Percentiles rank a stretch among this genome's conserved stretches.
Evolutionary conservation across 352 stramenopile species (phyloP).

Genomic region (Peronospora belbahrii): DNA sequence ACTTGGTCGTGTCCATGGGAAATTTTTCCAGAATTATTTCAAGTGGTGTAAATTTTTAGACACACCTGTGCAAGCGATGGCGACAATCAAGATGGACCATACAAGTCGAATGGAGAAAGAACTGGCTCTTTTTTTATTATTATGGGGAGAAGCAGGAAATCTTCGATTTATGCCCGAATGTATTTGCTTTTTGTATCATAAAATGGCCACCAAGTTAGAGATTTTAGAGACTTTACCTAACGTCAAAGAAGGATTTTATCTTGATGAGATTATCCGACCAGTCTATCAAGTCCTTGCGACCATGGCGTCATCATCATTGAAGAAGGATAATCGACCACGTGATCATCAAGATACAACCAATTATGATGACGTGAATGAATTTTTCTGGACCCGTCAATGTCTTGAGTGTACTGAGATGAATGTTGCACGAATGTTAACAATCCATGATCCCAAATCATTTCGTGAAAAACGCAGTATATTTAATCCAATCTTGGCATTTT

Average conservation of each 20-base stretch:
- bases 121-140: constrained; percentile 66
- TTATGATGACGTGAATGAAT: constrained; percentile 88
- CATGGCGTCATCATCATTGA: constrained; percentile 49
- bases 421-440: constrained; percentile 49
- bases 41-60: constrained; percentile 93
- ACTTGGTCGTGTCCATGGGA: constrained; percentile 52
- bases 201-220: constrained; percentile 55
- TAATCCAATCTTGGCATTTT: constrained; percentile 78
- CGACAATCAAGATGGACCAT: too few relatives aligned
- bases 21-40: constrained; percentile 88
- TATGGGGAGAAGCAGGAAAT: constrained; percentile 83
- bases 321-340: constrained; percentile 33
- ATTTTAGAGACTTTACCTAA: constrained; percentile 48
- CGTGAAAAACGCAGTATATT: constrained; percentile 83
- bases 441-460: constrained; percentile 78
- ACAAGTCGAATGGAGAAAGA: constrained; percentile 57
- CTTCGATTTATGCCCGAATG: constrained; percentile 86
- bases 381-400: constrained; percentile 70
- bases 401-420: constrained; percentile 64
- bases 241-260: constrained; percentile 48
- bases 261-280: constrained; percentile 60
- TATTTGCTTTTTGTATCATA: constrained; percentile 85
- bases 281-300: constrained; percentile 72
- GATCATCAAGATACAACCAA: constrained; percentile 83
- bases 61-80: constrained; percentile 81